Base-by-base conservation (phyloP, 257 asterid genomes). In the Nicotiana tabacum region DNA sequence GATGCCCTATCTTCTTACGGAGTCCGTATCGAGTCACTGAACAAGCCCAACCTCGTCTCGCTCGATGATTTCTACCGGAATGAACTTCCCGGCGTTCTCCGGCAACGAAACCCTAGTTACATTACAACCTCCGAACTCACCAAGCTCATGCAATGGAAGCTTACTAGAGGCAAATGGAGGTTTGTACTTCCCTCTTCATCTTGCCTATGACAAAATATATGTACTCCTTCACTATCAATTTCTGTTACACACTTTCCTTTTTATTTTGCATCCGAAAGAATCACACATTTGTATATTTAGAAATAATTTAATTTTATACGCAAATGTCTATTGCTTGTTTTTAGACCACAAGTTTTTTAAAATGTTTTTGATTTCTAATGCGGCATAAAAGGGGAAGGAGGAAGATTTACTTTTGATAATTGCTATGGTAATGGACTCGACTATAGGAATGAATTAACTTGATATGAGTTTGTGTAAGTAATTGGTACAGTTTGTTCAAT, bases 61-160 rank as follows among this genome's bases (percentile, higher is more conserved):
- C 91, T 91, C 62, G 99, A 95, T 85, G 83, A 90, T 35, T 95
- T 93, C 95, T 95, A 95, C 88, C 89, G 91, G 85, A 87, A 86
- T 2, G 92, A 89, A 72, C 99, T 95, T 55, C 95, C 98, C 5
- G 17, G 65, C 37, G 89, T 93, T 66, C 90, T 95, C 85, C 93
- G 81, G 78, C 69, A 83, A 35, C 91, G 98, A 46, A 88, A 85
- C 91, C 99, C 97, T 78, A 83, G 66, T 30, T 90, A 92, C 87
- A 88, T 95, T 77, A 91, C 94, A 29, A 86, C 89, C 35, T 64
- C 83, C 0, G 99, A 95, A 81, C 97, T 95, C 85, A 83, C 93
- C 39, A 80, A 91, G 67, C 92, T 95, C 78, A 90, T 93, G 94
- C 91, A 93, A 82, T 95, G 99, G 99, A 95, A 95, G 88, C 97